These are phyloP conservation scores for Syzygium oleosum DNA, from an alignment of 345 rosid genomes.

Conservation along the genomic window DNA sequence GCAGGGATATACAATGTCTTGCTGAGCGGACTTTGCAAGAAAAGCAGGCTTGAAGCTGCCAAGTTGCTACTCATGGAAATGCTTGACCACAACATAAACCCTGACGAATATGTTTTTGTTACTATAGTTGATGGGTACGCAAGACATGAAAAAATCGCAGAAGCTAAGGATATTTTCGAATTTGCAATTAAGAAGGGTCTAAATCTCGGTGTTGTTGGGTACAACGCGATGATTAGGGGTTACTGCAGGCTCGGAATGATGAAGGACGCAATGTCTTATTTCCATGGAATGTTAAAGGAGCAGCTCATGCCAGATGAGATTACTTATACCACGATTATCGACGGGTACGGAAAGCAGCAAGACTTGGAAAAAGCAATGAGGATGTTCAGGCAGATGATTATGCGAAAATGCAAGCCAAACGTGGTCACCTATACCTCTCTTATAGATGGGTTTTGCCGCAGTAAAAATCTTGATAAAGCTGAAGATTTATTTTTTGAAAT, in stretches of 20 bases:
- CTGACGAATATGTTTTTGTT: constrained; percentile 61
- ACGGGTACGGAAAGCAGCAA: constrained; percentile 72
- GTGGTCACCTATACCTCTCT: constrained; percentile 71
- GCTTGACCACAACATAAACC: constrained; percentile 54
- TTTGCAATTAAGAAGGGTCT: constrained; percentile 43
- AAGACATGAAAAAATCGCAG: constrained; percentile 50
- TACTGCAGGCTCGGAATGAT: constrained; percentile 73
- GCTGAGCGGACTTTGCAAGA: constrained; percentile 79
- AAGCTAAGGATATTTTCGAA: constrained; percentile 50
- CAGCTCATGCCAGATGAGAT: constrained; percentile 53
- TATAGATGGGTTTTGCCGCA: constrained; percentile 60
- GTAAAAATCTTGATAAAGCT: constrained; percentile 44
- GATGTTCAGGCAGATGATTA: constrained; percentile 51
- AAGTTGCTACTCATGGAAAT: constrained; percentile 63
- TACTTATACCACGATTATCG: constrained; percentile 74
- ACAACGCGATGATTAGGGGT: constrained; percentile 84
- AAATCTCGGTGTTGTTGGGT: constrained; percentile 55
- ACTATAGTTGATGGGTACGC: constrained; percentile 72
- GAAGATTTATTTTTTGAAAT: constrained; percentile 54
- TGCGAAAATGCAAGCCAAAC: constrained; percentile 59
- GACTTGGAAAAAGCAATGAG: constrained; percentile 46
- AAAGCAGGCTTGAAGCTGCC: constrained; percentile 50
- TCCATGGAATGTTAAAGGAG: constrained; percentile 43
- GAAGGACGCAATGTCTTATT: constrained; percentile 44
- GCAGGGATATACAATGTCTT: constrained; percentile 73